Evolutionary conservation across 2,329 filamentous ascomycete species (phyloP).

Genomic region (Penicillium decumbens): DNA sequence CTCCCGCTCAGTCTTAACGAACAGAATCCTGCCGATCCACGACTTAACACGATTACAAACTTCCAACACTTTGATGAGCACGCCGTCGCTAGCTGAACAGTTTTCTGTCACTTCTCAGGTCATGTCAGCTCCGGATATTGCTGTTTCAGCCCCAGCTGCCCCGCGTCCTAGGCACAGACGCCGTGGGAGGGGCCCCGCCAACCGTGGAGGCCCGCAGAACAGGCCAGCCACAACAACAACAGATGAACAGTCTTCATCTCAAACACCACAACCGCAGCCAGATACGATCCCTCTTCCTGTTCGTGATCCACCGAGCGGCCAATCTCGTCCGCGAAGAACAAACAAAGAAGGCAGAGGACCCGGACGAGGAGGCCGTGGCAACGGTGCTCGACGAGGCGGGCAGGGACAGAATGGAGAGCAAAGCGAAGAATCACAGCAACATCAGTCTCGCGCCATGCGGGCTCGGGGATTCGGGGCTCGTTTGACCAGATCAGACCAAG

Average conservation of each 20-base stretch:
- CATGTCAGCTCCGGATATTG: neutral
- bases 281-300: conserved; percentile 1
- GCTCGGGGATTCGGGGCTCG: conserved; percentile 42
- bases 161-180: conserved; percentile 21
- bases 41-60: neutral
- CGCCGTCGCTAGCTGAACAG: neutral
- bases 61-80: conserved; percentile 7
- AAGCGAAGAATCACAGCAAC: conserved; percentile 10
- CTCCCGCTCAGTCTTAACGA: neutral
- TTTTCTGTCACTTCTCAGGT: neutral
- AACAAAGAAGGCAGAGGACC: conserved; percentile 24
- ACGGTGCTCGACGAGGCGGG: conserved; percentile 18
- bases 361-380: conserved; percentile 18
- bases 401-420: conserved; percentile 13
- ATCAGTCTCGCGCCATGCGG: conserved; percentile 20
- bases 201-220: conserved; percentile 22
- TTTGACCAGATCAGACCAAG: conserved; percentile 33
- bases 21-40: neutral
- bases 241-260: conserved; percentile 7
- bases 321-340: conserved; percentile 21
- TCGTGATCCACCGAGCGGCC: conserved; percentile 7
- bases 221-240: conserved; percentile 7
- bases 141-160: neutral
- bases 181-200: conserved; percentile 28
- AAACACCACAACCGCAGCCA: conserved; percentile 9